Conservation (phyloP, 768 basidiomycete species). For the Chlorophyllum brunneum region DNA sequence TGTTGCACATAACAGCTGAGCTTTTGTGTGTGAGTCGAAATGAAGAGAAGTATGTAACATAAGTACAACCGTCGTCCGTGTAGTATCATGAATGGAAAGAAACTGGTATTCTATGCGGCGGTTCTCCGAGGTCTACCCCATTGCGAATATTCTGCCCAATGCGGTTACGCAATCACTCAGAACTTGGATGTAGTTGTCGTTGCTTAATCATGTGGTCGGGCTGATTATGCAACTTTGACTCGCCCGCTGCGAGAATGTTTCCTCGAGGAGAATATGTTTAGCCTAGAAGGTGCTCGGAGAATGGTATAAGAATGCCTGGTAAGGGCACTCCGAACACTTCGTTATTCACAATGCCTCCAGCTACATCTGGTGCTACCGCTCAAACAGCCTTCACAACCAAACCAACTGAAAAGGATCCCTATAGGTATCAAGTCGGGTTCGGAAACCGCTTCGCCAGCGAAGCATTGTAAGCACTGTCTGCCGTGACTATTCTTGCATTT, state of each 20-base stretch:
- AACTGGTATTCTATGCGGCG: neutral
- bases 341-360: conserved; percentile 20
- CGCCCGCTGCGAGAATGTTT: conserved; percentile 8
- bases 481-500: neutral
- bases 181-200: neutral
- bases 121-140: no score
- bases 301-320: conserved; percentile 2
- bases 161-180: neutral
- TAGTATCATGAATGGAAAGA: neutral
- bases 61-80: no score
- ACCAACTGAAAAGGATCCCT: conserved; percentile 44
- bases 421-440: conserved; percentile 55
- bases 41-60: neutral
- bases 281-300: neutral
- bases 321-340: neutral
- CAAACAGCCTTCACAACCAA: conserved; percentile 32
- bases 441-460: conserved; percentile 55
- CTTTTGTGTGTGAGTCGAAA: no score
- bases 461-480: conserved; percentile 38
- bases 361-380: conserved; percentile 35
- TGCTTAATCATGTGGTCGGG: neutral
- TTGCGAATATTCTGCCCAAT: conserved; percentile 6
- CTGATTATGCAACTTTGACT: no score
- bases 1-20: neutral
- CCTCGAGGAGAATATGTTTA: conserved; percentile 2